A percentile compares a stretch with the other conserved stretches of the same genome.
phyloP scores from a whole-genome alignment of 345 rosid species.

The Rhodomyrtus tomentosa region DNA sequence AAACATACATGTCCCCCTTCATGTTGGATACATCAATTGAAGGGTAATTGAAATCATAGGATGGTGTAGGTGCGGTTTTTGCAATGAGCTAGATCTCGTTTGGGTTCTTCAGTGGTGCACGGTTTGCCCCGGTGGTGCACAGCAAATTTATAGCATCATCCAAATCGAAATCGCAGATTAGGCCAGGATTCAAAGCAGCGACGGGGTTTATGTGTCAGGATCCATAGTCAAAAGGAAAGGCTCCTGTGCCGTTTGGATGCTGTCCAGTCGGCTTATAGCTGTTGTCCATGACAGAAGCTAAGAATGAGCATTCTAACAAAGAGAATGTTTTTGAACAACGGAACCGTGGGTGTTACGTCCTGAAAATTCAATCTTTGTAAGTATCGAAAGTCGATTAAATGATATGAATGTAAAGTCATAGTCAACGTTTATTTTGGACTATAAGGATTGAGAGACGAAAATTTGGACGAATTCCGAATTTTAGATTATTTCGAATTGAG shows the following conservation, averaged over 20 bases:
- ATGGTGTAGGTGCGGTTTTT: not conserved
- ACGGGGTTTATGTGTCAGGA: conserved; percentile 37
- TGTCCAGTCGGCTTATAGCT: conserved; percentile 9
- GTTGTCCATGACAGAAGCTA: conserved; percentile 27
- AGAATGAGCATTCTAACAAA: not conserved
- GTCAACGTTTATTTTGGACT: no score
- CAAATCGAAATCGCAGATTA: conserved; percentile 25
- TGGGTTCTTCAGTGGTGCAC: conserved; percentile 23
- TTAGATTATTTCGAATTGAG: no score
- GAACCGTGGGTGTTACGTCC: no score
- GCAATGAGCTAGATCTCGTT: conserved; percentile 18
- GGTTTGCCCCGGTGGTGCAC: conserved; percentile 31
- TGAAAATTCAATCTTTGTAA: no score
- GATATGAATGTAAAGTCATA: no score
- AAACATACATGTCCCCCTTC: conserved; percentile 24
- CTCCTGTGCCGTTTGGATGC: conserved; percentile 20
- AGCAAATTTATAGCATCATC: conserved; percentile 27
- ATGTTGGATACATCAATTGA: conserved; percentile 29
- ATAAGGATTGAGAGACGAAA: no score
- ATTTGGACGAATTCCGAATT: no score
- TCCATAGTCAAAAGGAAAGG: conserved; percentile 45
- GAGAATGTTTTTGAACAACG: no score
- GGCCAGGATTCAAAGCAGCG: conserved; percentile 31
- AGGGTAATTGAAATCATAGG: conserved; percentile 35
- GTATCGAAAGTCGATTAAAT: no score